Percentiles rank a stretch among this genome's conserved stretches.
Conservation (phyloP, 2,329 filamentous ascomycete genomes). For the Rachicladosporium sp. region DNA sequence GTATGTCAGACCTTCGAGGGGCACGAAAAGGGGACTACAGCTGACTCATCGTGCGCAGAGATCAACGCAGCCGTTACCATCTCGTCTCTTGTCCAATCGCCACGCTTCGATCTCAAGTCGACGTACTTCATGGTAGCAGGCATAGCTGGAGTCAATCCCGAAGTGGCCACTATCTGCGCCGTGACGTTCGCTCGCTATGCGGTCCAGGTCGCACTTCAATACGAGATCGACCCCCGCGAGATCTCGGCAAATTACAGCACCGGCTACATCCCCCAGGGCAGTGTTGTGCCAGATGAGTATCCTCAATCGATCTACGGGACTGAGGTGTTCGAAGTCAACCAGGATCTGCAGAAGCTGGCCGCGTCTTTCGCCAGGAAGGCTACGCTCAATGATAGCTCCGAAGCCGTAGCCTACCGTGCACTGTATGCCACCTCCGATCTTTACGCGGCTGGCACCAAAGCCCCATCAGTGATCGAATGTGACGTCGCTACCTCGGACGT, state of each 20-base stretch:
- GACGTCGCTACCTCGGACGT: constrained; percentile 60
- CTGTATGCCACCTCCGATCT: constrained; percentile 19
- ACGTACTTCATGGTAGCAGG: constrained; percentile 63
- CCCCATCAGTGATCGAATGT: constrained; percentile 49
- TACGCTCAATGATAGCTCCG: constrained; percentile 25
- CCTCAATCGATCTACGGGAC: constrained; percentile 28
- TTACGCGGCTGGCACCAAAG: constrained; percentile 31
- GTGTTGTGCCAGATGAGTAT: constrained; percentile 35
- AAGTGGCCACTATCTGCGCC: constrained; percentile 50
- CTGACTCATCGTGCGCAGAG: constrained; percentile 28
- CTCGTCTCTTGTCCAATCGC: constrained; percentile 49
- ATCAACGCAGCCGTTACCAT: constrained; percentile 63
- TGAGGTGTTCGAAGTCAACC: constrained; percentile 32
- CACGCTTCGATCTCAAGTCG: constrained; percentile 48
- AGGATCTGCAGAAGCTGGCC: constrained; percentile 24
- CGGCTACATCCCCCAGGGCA: constrained; percentile 57
- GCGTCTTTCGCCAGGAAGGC: constrained; percentile 23
- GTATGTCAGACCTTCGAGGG: too few relatives aligned
- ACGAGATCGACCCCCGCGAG: constrained; percentile 61
- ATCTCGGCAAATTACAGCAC: constrained; percentile 53
- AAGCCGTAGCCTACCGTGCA: constrained; percentile 26
- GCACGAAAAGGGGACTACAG: too few relatives aligned
- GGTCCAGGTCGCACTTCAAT: constrained; percentile 63
- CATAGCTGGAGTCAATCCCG: constrained; percentile 63
- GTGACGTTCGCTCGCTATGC: constrained; percentile 59